A percentile compares a stretch with the other conserved stretches of the same genome.
Evolutionary conservation across 768 basidiomycete genomes (phyloP).

Genomic region (Russula compacta): DNA sequence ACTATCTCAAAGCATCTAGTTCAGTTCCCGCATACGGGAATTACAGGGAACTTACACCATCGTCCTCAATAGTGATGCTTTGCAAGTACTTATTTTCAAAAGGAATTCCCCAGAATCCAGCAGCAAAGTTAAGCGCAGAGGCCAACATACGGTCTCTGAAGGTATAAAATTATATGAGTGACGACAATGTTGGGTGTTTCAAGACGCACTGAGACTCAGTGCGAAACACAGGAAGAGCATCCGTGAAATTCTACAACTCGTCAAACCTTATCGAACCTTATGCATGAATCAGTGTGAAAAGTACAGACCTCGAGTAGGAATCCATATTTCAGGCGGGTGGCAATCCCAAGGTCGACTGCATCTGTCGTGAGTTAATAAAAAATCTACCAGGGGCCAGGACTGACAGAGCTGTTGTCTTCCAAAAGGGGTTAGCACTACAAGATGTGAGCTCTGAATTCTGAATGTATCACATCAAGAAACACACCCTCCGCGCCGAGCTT

Average conservation of each 20-base stretch:
- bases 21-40: not conserved
- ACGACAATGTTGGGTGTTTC: not conserved
- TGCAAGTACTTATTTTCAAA: constrained; percentile 37
- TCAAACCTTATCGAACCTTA: constrained; percentile 25
- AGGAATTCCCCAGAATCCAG: constrained; percentile 44
- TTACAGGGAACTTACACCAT: constrained; percentile 27
- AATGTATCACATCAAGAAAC: constrained; percentile 2
- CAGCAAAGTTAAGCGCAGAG: constrained; percentile 43
- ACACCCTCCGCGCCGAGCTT: constrained; percentile 81
- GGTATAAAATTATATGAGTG: not conserved
- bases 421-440: constrained; percentile 76
- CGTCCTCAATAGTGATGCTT: constrained; percentile 34
- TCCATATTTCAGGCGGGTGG: constrained; percentile 36
- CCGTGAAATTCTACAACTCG: constrained; percentile 30
- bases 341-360: constrained; percentile 35
- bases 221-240: constrained; percentile 41
- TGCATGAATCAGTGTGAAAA: constrained; percentile 16
- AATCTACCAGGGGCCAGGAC: constrained; percentile 22
- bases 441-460: constrained; percentile 7
- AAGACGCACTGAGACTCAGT: constrained; percentile 39
- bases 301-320: constrained; percentile 30
- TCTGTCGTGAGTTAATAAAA: not conserved
- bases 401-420: constrained; percentile 78
- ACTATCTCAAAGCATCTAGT: constrained; percentile 22
- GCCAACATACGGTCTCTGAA: constrained; percentile 41